Conservation (phyloP, 179 eudicot genomes). For the Camellia oleifera region DNA sequence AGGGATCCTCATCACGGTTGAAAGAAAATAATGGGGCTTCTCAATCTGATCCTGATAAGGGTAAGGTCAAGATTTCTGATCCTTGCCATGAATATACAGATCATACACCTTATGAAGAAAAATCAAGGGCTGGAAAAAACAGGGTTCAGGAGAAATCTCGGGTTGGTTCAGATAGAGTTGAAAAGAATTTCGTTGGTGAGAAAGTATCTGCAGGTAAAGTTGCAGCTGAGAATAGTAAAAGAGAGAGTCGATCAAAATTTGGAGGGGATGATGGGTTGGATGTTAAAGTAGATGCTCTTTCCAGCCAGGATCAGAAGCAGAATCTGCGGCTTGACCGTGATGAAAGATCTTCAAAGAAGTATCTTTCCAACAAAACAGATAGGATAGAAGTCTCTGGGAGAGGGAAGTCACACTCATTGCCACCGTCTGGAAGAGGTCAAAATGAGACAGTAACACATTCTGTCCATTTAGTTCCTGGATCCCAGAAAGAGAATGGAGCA, state of each 20-base stretch:
- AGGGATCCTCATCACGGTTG: slow-evolving; percentile 46
- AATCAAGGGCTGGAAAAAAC: slow-evolving; percentile 35
- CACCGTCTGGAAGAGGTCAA: slow-evolving; percentile 47
- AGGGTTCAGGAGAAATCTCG: slow-evolving; percentile 45
- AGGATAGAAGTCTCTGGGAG: slow-evolving; percentile 34
- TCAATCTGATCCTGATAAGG: slow-evolving; percentile 44
- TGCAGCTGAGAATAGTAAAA: slow-evolving; percentile 25
- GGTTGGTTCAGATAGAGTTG: slow-evolving; percentile 27
- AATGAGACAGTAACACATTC: slow-evolving; percentile 28
- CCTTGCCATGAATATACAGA: slow-evolving; percentile 29
- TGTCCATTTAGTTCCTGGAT: slow-evolving; percentile 20
- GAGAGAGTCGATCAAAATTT: slow-evolving; percentile 27
- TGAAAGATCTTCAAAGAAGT: slow-evolving; percentile 43
- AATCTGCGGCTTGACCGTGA: slow-evolving; percentile 29
- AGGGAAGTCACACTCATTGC: slow-evolving; percentile 49
- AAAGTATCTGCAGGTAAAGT: slow-evolving; percentile 32
- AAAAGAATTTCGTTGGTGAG: slow-evolving; percentile 27
- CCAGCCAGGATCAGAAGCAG: slow-evolving; percentile 35
- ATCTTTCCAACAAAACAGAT: slow-evolving; percentile 37
- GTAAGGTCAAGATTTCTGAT: slow-evolving; percentile 46
- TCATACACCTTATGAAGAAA: slow-evolving; percentile 38
- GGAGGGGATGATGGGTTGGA: slow-evolving; percentile 26
- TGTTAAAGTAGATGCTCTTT: slow-evolving; percentile 27
- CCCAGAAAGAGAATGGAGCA: slow-evolving; percentile 39
- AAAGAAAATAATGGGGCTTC: slow-evolving; percentile 43